Evolutionary conservation across 2,329 filamentous ascomycete species (phyloP).

Genomic region (Colletotrichum navitas): DNA sequence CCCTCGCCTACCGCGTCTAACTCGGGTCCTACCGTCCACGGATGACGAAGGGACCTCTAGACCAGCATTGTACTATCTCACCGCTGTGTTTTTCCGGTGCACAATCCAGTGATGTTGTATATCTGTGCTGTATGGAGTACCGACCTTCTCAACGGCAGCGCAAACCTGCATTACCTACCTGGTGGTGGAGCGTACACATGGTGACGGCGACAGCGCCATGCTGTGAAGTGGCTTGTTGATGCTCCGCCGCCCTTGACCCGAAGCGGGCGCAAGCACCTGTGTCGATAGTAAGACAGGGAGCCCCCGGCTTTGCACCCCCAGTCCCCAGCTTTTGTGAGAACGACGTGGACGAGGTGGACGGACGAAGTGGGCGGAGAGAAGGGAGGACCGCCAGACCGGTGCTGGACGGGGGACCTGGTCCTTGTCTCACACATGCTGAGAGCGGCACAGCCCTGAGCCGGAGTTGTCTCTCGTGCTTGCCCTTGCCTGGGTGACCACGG

Average conservation of each 20-base stretch:
- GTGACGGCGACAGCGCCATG: conserved; percentile 31
- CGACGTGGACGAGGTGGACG: conserved; percentile 5
- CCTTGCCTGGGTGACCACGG: conserved; percentile 28
- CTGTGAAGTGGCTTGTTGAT: conserved; percentile 28
- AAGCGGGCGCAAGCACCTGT: conserved; percentile 33
- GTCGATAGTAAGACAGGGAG: conserved; percentile 22
- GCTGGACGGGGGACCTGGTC: conserved; percentile 34
- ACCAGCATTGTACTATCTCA: background rate
- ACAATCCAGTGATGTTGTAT: background rate
- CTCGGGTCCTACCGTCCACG: background rate
- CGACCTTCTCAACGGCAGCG: background rate
- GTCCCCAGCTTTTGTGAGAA: conserved; percentile 40
- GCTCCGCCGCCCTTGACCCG: conserved; percentile 35
- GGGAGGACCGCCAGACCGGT: conserved; percentile 35
- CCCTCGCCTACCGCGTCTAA: conserved; percentile 30
- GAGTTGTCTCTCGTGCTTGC: conserved; percentile 28
- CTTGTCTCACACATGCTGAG: conserved; percentile 38
- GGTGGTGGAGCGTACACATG: no score
- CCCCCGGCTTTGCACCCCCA: conserved; percentile 7
- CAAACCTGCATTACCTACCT: background rate
- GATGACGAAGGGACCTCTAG: no score
- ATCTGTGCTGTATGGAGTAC: background rate
- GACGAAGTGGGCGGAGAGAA: background rate
- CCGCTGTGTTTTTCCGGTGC: background rate
- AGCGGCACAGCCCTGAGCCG: conserved; percentile 36